Evolutionary conservation across 208 protist species (phyloP).

Genomic region (Leishmania major): DNA sequence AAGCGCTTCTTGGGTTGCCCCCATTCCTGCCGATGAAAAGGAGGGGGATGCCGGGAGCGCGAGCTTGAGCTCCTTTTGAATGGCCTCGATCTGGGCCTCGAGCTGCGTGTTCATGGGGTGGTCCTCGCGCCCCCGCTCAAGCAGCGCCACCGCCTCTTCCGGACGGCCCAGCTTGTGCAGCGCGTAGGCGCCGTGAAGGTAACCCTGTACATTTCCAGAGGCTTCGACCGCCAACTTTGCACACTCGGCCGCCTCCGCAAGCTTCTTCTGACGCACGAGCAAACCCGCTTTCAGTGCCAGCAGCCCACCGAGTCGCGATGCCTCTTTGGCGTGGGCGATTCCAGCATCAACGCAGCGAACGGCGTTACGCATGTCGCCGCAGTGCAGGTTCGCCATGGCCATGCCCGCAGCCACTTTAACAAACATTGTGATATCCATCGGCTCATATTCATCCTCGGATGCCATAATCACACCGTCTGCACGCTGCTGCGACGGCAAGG

Average conservation of each 20-base stretch:
- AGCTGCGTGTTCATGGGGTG: constrained; percentile 79
- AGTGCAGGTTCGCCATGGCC: constrained; percentile 84
- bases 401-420: constrained; percentile 78
- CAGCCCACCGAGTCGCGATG: constrained; percentile 68
- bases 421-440: constrained; percentile 82
- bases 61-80: constrained; percentile 48
- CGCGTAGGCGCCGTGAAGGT: constrained; percentile 81
- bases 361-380: constrained; percentile 73
- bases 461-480: constrained; percentile 51
- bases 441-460: constrained; percentile 58
- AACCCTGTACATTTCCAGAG: constrained; percentile 81
- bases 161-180: constrained; percentile 52
- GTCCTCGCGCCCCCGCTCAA: constrained; percentile 59
- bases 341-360: constrained; percentile 74
- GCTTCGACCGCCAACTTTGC: constrained; percentile 65
- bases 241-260: constrained; percentile 57
- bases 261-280: constrained; percentile 75
- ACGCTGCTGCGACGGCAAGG: not conserved
- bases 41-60: constrained; percentile 32
- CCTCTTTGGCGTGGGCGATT: constrained; percentile 65
- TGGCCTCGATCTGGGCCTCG: constrained; percentile 46
- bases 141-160: constrained; percentile 61
- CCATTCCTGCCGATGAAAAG: not conserved
- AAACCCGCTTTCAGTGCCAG: constrained; percentile 85
- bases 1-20: not conserved